phyloP scores from a whole-genome alignment of 345 rosid genomes.

The Zanthoxylum bungeanum region DNA sequence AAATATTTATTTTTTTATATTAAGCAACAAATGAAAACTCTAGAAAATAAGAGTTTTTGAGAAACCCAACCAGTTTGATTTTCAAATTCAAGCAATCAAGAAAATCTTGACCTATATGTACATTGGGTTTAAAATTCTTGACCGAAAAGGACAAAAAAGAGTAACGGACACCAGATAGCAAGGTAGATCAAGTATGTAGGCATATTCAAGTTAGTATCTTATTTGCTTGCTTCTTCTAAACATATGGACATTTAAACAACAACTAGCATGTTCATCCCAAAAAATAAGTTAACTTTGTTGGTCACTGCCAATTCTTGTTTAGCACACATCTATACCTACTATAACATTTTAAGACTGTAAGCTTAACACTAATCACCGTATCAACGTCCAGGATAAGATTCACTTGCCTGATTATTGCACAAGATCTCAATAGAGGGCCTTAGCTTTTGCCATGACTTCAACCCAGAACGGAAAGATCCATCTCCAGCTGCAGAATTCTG shows the following conservation, averaged over 20 bases:
- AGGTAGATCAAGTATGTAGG: background rate
- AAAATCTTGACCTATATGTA: background rate
- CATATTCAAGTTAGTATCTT: background rate
- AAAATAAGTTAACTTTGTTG: background rate
- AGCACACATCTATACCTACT: background rate
- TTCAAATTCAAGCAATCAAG: conserved; percentile 2
- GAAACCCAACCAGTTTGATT: too few relatives aligned
- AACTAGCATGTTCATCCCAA: background rate
- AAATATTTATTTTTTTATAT: background rate
- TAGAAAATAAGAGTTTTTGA: background rate
- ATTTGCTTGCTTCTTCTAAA: background rate
- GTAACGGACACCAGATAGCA: background rate
- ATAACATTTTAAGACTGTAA: background rate
- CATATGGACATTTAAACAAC: background rate
- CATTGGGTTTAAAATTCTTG: background rate
- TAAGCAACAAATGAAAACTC: background rate
- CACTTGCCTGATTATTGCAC: conserved; percentile 94
- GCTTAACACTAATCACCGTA: background rate
- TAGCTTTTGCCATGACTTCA: conserved; percentile 75
- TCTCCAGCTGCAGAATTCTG: too few relatives aligned
- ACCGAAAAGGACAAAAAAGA: too few relatives aligned
- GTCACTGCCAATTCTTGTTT: background rate
- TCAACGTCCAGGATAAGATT: background rate
- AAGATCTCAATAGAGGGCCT: conserved; percentile 86
- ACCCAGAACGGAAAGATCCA: too few relatives aligned